These are phyloP conservation scores for Gynostemma pentaphyllum DNA, from an alignment of 306 rosid genomes.

Conservation along the genomic window DNA sequence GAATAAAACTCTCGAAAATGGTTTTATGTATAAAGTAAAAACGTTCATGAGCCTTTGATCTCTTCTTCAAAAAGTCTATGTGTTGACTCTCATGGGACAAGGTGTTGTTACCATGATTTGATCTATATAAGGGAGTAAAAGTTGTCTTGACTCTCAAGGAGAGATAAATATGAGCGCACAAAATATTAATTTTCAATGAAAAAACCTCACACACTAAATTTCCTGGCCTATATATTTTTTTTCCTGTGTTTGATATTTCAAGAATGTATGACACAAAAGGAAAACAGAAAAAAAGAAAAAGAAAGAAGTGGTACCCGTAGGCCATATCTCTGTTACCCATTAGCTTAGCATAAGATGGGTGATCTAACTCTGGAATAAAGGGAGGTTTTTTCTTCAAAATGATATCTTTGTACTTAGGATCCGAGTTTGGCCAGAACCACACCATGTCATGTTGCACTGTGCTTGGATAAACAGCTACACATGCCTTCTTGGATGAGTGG, in stretches of 20 bases:
- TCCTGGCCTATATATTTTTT: not conserved
- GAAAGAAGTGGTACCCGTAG: slow-evolving; percentile 42
- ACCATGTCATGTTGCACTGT: slow-evolving; percentile 64
- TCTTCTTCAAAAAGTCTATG: too few species aligned
- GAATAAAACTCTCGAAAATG: not conserved
- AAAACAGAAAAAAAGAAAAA: not conserved
- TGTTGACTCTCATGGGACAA: too few species aligned
- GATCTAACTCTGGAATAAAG: slow-evolving; percentile 58
- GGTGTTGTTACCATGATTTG: too few species aligned
- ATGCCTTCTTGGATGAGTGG: slow-evolving; percentile 62
- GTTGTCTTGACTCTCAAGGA: not conserved
- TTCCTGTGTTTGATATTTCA: not conserved
- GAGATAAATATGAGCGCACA: not conserved
- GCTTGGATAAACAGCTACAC: slow-evolving; percentile 70
- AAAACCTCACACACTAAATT: not conserved
- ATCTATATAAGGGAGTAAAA: too few species aligned
- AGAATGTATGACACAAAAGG: not conserved
- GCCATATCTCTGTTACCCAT: slow-evolving; percentile 77
- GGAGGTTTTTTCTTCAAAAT: slow-evolving; percentile 49
- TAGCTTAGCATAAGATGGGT: slow-evolving; percentile 47
- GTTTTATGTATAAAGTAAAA: too few species aligned
- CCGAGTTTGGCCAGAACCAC: slow-evolving; percentile 88
- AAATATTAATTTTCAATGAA: not conserved
- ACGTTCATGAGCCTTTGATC: too few species aligned
- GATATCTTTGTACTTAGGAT: slow-evolving; percentile 72